phyloP scores from a whole-genome alignment of 2,329 filamentous ascomycete genomes.

The Apiospora sp. region DNA sequence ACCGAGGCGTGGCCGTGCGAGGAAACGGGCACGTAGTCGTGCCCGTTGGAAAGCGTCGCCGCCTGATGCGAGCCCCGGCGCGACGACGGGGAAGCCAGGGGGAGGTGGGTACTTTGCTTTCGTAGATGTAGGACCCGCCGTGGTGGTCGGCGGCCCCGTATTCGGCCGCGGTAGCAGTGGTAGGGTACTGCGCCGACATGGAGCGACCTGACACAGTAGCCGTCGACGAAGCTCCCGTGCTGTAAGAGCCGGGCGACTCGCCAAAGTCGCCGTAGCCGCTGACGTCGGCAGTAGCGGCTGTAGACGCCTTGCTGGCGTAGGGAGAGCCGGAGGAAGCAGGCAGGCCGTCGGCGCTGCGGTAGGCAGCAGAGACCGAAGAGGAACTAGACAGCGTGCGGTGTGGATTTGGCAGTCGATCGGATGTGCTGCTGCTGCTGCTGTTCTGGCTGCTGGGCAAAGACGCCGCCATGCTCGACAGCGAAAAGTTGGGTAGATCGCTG shows the following conservation, averaged over 20 bases:
- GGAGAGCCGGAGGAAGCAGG: neutral
- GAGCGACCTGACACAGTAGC: slow-evolving; percentile 33
- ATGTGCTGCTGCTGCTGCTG: neutral
- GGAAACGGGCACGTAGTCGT: slow-evolving; percentile 44
- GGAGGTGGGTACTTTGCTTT: slow-evolving; percentile 27
- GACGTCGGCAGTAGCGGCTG: slow-evolving; percentile 37
- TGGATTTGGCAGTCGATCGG: slow-evolving; percentile 45
- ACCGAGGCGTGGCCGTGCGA: slow-evolving; percentile 21
- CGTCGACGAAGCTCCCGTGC: slow-evolving; percentile 29
- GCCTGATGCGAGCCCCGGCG: slow-evolving; percentile 38
- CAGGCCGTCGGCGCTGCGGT: slow-evolving; percentile 34
- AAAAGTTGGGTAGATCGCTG: slow-evolving; percentile 48
- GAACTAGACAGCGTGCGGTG: slow-evolving; percentile 43
- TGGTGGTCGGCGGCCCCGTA: slow-evolving; percentile 33
- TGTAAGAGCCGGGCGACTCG: slow-evolving; percentile 34
- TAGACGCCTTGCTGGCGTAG: slow-evolving; percentile 36
- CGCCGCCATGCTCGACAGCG: slow-evolving; percentile 51
- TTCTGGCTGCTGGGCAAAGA: slow-evolving; percentile 43
- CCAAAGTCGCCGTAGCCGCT: slow-evolving; percentile 37
- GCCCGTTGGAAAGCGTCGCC: slow-evolving; percentile 42
- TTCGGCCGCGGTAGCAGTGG: slow-evolving; percentile 31
- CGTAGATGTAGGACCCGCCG: slow-evolving; percentile 39
- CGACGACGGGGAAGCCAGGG: neutral
- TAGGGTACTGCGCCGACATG: slow-evolving; percentile 31
- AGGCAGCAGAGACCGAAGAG: slow-evolving; percentile 32